Percentiles rank a stretch among this genome's conserved stretches.
These are phyloP conservation scores for Hypoxylon sp. DNA, from an alignment of 2,329 filamentous ascomycete genomes.

Conservation along the genomic window DNA sequence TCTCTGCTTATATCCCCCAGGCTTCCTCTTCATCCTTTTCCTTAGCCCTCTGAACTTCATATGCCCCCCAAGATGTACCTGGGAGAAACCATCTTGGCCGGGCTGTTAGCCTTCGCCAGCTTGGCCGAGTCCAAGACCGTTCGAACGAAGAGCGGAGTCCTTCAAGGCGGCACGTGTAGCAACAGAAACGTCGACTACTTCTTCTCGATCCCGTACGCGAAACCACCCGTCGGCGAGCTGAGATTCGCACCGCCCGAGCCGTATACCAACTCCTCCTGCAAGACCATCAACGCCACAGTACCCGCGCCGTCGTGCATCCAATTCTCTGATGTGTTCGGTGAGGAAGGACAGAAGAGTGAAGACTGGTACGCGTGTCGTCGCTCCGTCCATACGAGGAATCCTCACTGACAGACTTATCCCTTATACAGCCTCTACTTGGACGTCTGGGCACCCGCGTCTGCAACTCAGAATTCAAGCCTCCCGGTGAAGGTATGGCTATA, in stretches of 20 bases:
- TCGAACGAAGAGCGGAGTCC: slow-evolving; percentile 18
- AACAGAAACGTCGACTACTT: slow-evolving; percentile 30
- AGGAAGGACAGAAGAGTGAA: slow-evolving; percentile 23
- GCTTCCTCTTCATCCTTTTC: not conserved
- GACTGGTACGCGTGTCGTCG: slow-evolving; percentile 27
- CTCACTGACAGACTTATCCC: not conserved
- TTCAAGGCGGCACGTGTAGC: slow-evolving; percentile 31
- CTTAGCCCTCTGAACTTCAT: not conserved
- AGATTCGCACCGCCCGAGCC: slow-evolving; percentile 34
- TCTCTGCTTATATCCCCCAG: not conserved
- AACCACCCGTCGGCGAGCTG: slow-evolving; percentile 31
- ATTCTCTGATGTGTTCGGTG: slow-evolving; percentile 26
- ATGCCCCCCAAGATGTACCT: slow-evolving; percentile 5
- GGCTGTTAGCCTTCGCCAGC: slow-evolving; percentile 12
- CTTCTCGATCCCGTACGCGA: slow-evolving; percentile 36
- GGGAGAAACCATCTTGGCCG: not conserved
- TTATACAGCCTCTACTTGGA: slow-evolving; percentile 33
- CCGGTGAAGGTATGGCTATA: slow-evolving; percentile 42
- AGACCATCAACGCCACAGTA: slow-evolving; percentile 27
- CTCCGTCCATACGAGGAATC: not conserved
- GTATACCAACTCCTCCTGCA: slow-evolving; percentile 1
- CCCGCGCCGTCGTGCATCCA: slow-evolving; percentile 31
- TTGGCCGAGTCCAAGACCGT: slow-evolving; percentile 18
- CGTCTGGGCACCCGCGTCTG: slow-evolving; percentile 31
- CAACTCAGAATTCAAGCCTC: slow-evolving; percentile 32